phyloP scores from a whole-genome alignment of 202 grass and related monocot species.

The Musa balbisiana region DNA sequence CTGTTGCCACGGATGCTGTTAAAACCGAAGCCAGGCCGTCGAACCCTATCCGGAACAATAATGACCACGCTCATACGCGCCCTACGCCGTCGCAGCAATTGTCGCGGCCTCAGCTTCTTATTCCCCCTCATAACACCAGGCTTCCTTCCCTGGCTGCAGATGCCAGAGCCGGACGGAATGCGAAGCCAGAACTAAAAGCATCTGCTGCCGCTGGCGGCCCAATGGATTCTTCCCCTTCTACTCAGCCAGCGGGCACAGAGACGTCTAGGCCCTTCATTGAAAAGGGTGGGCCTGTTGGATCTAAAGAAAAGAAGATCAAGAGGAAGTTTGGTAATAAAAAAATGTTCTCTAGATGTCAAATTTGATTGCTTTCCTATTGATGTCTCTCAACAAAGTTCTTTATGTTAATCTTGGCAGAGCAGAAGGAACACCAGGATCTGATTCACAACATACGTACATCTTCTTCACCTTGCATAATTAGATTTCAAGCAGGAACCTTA shows the following conservation, averaged over 20 bases:
- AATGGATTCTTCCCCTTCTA: slow-evolving; percentile 30
- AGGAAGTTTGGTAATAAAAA: slow-evolving; percentile 45
- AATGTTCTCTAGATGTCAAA: neutral
- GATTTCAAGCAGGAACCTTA: slow-evolving; percentile 42
- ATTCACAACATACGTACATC: slow-evolving; percentile 47
- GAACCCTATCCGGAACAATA: slow-evolving; percentile 4
- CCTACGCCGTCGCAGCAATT: neutral
- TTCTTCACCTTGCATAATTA: slow-evolving; percentile 41
- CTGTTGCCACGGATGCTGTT: neutral
- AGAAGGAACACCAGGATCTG: slow-evolving; percentile 62
- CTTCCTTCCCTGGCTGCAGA: neutral
- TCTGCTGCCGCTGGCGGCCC: slow-evolving; percentile 4
- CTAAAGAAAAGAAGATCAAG: slow-evolving; percentile 55
- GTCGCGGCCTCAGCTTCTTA: slow-evolving; percentile 46
- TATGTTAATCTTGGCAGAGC: slow-evolving; percentile 29
- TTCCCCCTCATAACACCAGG: slow-evolving; percentile 30
- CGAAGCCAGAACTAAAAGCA: slow-evolving; percentile 22
- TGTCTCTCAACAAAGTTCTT: slow-evolving; percentile 9
- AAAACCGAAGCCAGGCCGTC: slow-evolving; percentile 12
- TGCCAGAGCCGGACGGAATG: slow-evolving; percentile 1
- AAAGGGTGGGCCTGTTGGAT: slow-evolving; percentile 10
- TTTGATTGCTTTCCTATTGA: neutral
- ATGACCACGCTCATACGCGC: slow-evolving; percentile 1
- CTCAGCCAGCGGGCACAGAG: neutral
- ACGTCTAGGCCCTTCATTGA: neutral